These are phyloP conservation scores for Linnemannia hyalina DNA, from an alignment of 192 early-diverging fungal species.

Conservation along the genomic window DNA sequence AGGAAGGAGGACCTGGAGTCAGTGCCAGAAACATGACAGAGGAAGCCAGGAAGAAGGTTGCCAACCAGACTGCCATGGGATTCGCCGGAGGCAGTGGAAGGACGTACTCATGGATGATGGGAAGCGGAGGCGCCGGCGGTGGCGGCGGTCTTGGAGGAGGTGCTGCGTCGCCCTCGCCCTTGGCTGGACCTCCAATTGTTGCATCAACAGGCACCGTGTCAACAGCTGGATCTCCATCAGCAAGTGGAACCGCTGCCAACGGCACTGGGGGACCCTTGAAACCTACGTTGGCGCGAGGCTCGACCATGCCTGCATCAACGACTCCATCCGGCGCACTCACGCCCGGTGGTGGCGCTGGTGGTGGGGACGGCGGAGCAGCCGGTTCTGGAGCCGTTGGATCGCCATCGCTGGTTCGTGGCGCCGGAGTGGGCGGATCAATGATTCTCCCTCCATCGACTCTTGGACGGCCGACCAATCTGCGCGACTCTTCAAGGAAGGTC, in stretches of 20 bases:
- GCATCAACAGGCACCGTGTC: slow-evolving; percentile 11
- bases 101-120: slow-evolving; percentile 54
- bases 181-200: slow-evolving; percentile 15
- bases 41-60: slow-evolving; percentile 49
- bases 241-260: slow-evolving; percentile 21
- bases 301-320: slow-evolving; percentile 20
- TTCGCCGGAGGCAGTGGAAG: slow-evolving; percentile 51
- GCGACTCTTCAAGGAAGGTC: slow-evolving; percentile 56
- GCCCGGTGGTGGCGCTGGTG: neutral
- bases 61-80: slow-evolving; percentile 50
- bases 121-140: slow-evolving; percentile 32
- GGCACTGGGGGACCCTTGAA: slow-evolving; percentile 2
- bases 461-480: slow-evolving; percentile 30
- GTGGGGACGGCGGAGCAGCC: neutral
- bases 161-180: slow-evolving; percentile 29
- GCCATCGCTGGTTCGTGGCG: slow-evolving; percentile 19
- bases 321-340: neutral
- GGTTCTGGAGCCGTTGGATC: slow-evolving; percentile 1
- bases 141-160: slow-evolving; percentile 27
- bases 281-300: slow-evolving; percentile 20
- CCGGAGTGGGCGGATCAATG: slow-evolving; percentile 33
- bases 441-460: slow-evolving; percentile 31
- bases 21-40: slow-evolving; percentile 20
- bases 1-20: slow-evolving; percentile 35
- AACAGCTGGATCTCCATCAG: slow-evolving; percentile 32